Base-by-base conservation (phyloP, 805 yeast genomes). In the Huiozyma sinensis region DNA sequence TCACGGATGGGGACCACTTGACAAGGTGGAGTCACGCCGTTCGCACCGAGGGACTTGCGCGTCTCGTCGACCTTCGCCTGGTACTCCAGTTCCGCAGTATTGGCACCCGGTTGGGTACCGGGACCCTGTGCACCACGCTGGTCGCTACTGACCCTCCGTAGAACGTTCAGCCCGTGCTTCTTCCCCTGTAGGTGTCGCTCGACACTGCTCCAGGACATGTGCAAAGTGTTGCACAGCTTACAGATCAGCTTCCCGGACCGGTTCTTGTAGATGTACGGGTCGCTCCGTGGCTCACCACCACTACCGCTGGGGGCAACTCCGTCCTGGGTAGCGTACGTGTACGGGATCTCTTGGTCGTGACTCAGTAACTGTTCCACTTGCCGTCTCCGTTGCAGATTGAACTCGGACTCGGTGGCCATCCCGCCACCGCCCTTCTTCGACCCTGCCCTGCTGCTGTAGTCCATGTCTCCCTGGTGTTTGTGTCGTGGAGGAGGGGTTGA, bases 391-490 rank as follows among this genome's bases (percentile, higher is more conserved):
- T 81, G 81, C 5, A 78, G 75, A 54, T 84, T 83, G 6, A 80
- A 69, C 50, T 83, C 88, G 17, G 78, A 75, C 38, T 69, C 66
- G 5, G 84, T 83, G 0, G 95, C 96, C 13, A 88, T 70, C 6
- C 95, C 96, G 51, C 96, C 97, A 29, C 82, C 77, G 33, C 96
- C 96, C 59, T 85, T 79, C 64, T 88, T 88, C 6, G 95, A 82
- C 38, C 95, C 95, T 2, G 84, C 94, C 55, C 95, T 66, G 52
- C 83, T 84, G 49, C 86, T 89, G 57, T 85, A 85, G 61, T 88
- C 95, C 97, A 88, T 88, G n/a, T 31, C n/a, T 11, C 11, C 33
- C 24, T 17, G 24, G 24, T 17, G 24, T 17, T 17, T 4, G 24
- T 17, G 24, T 17, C 24, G 24, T 17, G 24, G 24, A 4, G 24